Evolutionary conservation across 2,329 filamentous ascomycete genomes (phyloP).

Genomic region (Colletotrichum shisoi): DNA sequence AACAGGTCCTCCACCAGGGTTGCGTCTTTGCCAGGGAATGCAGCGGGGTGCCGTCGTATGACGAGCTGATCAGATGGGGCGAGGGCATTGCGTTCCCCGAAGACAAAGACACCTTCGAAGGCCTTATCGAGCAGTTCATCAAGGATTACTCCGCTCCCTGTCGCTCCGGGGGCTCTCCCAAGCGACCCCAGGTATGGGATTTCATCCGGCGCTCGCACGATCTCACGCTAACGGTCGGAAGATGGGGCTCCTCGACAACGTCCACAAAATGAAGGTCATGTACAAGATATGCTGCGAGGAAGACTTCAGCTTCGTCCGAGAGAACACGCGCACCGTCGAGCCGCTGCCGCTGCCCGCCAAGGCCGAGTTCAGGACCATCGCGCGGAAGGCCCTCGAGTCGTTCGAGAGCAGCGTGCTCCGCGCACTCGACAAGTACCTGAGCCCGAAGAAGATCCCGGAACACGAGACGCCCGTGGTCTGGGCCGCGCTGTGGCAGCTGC

Average conservation of each 20-base stretch:
- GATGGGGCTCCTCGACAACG: conserved; percentile 51
- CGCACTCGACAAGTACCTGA: conserved; percentile 52
- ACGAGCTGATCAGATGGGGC: conserved; percentile 1
- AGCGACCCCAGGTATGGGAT: conserved; percentile 16
- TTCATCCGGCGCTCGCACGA: too few species aligned
- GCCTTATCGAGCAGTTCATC: conserved; percentile 2
- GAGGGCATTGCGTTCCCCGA: not conserved
- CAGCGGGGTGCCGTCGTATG: conserved; percentile 3
- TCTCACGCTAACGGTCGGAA: conserved; percentile 1
- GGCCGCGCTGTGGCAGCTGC: conserved; percentile 59
- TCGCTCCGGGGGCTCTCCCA: not conserved
- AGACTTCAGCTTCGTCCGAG: conserved; percentile 7
- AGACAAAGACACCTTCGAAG: conserved; percentile 1
- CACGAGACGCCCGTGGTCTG: conserved; percentile 57
- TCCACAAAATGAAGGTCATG: conserved; percentile 59
- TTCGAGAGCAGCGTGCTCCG: conserved; percentile 52
- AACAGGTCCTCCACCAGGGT: not conserved
- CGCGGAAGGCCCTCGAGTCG: conserved; percentile 49
- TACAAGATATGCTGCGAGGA: conserved; percentile 58
- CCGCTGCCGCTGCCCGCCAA: conserved; percentile 52
- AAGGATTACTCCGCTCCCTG: conserved; percentile 5
- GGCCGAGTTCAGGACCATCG: conserved; percentile 52
- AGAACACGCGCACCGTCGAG: conserved; percentile 12
- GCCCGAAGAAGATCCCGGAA: conserved; percentile 24
- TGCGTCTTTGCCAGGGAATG: not conserved